These are phyloP conservation scores for Teunomyces gatunensis DNA, from an alignment of 805 yeast genomes.

Conservation along the genomic window DNA sequence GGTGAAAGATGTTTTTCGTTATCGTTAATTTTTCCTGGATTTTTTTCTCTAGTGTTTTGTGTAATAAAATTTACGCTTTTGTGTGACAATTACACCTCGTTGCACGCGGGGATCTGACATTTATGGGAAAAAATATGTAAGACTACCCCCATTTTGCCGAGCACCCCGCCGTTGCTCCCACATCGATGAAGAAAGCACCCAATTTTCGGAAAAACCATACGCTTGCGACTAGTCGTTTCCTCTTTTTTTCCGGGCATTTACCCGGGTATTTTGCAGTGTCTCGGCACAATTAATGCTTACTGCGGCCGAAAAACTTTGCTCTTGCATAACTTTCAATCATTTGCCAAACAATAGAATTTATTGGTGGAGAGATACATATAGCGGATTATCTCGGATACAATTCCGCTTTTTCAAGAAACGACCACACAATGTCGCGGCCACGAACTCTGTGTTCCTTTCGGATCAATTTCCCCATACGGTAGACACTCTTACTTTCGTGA, in stretches of 20 bases:
- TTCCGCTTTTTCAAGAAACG: background rate
- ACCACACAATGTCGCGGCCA: too few relatives aligned
- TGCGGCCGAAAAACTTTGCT: background rate
- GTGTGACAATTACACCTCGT: background rate
- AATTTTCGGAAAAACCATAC: background rate
- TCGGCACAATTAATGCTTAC: background rate
- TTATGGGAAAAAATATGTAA: background rate
- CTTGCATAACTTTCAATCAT: background rate
- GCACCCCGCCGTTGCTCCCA: conserved; percentile 4
- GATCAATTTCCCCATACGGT: too few relatives aligned
- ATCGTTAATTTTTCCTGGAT: conserved; percentile 3
- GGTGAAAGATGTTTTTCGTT: background rate
- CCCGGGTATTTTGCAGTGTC: background rate
- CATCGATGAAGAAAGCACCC: background rate
- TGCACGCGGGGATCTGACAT: conserved; percentile 1
- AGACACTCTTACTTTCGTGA: too few relatives aligned
- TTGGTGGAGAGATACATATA: background rate
- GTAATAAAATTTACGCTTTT: background rate
- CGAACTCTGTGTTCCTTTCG: too few relatives aligned
- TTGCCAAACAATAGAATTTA: background rate
- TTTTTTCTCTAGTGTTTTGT: background rate
- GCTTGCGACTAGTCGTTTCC: background rate
- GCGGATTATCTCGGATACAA: background rate
- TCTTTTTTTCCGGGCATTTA: background rate
- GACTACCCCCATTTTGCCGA: background rate